Evolutionary conservation across 495 filamentous ascomycete species (phyloP).

Genomic region (Staphylotrichum longicolle): DNA sequence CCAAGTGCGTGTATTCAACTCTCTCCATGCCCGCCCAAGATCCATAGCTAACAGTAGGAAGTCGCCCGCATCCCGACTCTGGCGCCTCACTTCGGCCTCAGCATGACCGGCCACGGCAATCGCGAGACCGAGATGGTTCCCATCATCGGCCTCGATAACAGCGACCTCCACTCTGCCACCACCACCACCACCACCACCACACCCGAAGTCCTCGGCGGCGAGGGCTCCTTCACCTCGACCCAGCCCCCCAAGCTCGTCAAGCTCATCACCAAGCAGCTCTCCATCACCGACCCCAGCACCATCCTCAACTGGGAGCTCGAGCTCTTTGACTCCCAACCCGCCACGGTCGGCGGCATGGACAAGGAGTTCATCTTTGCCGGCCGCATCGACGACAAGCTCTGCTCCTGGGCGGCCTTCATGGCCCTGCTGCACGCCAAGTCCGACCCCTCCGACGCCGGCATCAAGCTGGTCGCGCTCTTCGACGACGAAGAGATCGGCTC

Average conservation of each 20-base stretch:
- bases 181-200: constrained; percentile 27
- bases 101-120: constrained; percentile 76
- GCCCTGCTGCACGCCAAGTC: constrained; percentile 69
- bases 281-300: constrained; percentile 61
- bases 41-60: constrained; percentile 14
- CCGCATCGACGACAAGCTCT: constrained; percentile 95
- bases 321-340: constrained; percentile 87
- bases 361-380: constrained; percentile 94
- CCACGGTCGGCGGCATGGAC: constrained; percentile 77
- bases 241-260: constrained; percentile 83
- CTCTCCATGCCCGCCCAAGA: neutral
- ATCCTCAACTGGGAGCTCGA: constrained; percentile 99
- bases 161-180: constrained; percentile 45
- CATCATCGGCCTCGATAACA: constrained; percentile 84
- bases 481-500: constrained; percentile 97
- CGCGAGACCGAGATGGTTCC: constrained; percentile 92
- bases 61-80: constrained; percentile 90
- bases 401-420: constrained; percentile 87
- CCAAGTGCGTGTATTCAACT: constrained; percentile 51
- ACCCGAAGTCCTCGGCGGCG: constrained; percentile 41
- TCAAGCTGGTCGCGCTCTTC: constrained; percentile 87
- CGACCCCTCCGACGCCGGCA: constrained; percentile 52
- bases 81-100: constrained; percentile 87
- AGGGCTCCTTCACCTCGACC: constrained; percentile 67
- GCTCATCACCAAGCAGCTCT: constrained; percentile 72